These are phyloP conservation scores for Linnemannia zychae DNA, from an alignment of 192 early-diverging fungal genomes.

Conservation along the genomic window DNA sequence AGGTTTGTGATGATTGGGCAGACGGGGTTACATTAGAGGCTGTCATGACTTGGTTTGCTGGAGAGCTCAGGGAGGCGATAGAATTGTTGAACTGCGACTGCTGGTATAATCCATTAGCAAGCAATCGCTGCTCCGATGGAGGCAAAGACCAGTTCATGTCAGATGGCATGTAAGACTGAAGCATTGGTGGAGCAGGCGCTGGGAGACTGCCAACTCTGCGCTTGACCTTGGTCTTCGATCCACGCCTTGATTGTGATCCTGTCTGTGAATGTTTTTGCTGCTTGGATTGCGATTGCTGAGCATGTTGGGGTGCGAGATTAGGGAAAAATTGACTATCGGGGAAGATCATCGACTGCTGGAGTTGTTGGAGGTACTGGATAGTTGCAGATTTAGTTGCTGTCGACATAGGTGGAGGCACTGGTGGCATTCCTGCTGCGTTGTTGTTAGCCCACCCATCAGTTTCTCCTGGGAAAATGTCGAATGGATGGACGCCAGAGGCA, in stretches of 20 bases:
- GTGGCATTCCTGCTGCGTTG: background rate
- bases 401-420: slow-evolving; percentile 19
- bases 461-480: slow-evolving; percentile 8
- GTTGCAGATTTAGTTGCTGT: slow-evolving; percentile 18
- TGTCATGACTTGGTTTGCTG: background rate
- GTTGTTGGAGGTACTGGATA: slow-evolving; percentile 42
- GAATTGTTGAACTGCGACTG: slow-evolving; percentile 11
- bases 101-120: slow-evolving; percentile 8
- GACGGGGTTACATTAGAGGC: background rate
- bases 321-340: background rate
- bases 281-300: background rate
- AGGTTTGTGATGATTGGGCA: slow-evolving; percentile 5
- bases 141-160: slow-evolving; percentile 33
- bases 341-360: slow-evolving; percentile 31
- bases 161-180: slow-evolving; percentile 21
- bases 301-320: background rate
- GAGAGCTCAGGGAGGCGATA: background rate
- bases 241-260: slow-evolving; percentile 13
- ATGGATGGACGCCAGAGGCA: slow-evolving; percentile 26
- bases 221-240: slow-evolving; percentile 32
- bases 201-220: slow-evolving; percentile 26
- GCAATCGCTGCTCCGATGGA: slow-evolving; percentile 8
- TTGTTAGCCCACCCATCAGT: background rate
- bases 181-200: background rate
- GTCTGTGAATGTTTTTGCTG: slow-evolving; percentile 15